Evolutionary conservation across 352 stramenopile genomes (phyloP), one percentile per base, ranked within the genome.

Genomic region (Vaucheria bursata): DNA sequence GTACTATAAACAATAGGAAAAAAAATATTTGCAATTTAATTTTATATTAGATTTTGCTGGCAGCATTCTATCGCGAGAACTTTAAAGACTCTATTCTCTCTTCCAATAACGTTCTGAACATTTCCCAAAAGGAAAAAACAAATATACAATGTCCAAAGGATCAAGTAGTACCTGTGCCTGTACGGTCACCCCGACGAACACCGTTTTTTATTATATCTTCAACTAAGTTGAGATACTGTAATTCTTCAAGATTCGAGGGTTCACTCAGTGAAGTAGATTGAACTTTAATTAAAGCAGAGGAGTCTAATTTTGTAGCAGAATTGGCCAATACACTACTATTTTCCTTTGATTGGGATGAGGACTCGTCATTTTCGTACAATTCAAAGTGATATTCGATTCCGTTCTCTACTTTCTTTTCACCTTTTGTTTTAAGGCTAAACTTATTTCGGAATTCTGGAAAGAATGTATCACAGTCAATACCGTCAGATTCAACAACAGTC

Each of bases 151-250:
- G n/a, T n/a, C n/a, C n/a, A n/a, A n/a, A n/a, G n/a, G n/a, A n/a
- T n/a, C n/a, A n/a, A n/a, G n/a, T n/a, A n/a, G 39, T 50, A 1
- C 97, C 97, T 0, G 95, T 99, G 29, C 95, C 95, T 1, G 97
- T 99, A 59, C 97, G 92, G 87, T 99, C 97, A 39, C 89, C 95
- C 59, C 96, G 92, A 37, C 88, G 82, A 0, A 92, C 88, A 34
- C 96, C 96, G 83, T 97, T 88, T 0, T 91, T 86, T 73, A 99
- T 86, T 77, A 99, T 98, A 74, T 97, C 91, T 53, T 90, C 88
- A 82, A 98, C 97, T 74, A 98, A 84, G 31, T 96, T 86, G 29
- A 99, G 86, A 80, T 96, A 96, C 85, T 97, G 91, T 64, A 89
- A 84, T 86, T 97, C 92, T 84, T 95, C 88, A 12, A 89, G 82